Evolutionary conservation across 257 asterid genomes (phyloP), one percentile per base, ranked within the genome.

Genomic region (Voacanga thouarsii): DNA sequence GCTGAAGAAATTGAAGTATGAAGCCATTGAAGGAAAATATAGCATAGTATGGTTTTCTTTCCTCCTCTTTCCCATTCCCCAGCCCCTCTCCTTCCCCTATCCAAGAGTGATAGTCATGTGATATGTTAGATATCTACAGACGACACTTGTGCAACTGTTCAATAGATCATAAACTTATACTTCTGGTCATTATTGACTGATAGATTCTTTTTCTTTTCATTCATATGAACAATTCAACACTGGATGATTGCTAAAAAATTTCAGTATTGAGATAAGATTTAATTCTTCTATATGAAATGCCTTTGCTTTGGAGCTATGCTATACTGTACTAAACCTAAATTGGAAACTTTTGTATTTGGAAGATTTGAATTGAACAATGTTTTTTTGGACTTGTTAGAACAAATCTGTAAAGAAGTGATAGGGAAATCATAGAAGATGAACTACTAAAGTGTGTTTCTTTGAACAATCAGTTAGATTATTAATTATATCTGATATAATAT

Each of bases 21-120:
- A 92, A 82, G 82, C 83, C 3, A 82, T 81, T 90, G 93, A 83
- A 90, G n/a, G 91, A 88, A 50, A 92, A 87, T 71, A 82, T 88
- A 47, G 85, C 94, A 12, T 49, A 53, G 97, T 92, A 86, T 71
- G 73, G n/a, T 37, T 24, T 30, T 55, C n/a, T 49, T 68, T 23
- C 73, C 73, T 68, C 73, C 33, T 67, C 72, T 67, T 74, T 61
- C 65, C 60, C 69, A 6, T 15, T 69, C 47, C 66, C 37, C 49
- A 8, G 72, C 26, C 16, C 50, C 24, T n/a, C n/a, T 63, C 23
- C 44, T 10, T 71, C 56, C 6, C 41, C 7, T 55, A 15, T 59
- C 33, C 57, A 23, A 39, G 39, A 68, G 37, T n/a, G 43, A 5
- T 26, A 23, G 33, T 74, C 10, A 7, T 68, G 45, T 7, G 53